Base-by-base conservation (phyloP, 176 grass and related monocot species). In the Lolium multiflorum region DNA sequence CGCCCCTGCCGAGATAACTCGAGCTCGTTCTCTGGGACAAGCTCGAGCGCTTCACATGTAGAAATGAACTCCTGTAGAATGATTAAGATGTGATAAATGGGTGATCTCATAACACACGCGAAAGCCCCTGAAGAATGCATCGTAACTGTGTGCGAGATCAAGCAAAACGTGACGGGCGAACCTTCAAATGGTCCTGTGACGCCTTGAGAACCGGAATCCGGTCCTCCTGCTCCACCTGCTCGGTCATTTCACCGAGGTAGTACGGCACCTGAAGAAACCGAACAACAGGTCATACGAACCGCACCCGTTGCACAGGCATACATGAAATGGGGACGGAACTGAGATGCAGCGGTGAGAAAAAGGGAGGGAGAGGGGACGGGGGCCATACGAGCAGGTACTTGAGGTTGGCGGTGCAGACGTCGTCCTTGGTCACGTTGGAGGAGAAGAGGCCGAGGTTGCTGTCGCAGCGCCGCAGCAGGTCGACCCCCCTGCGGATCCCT, bases 341-440 rank as follows among this genome's bases (percentile, higher is more conserved):
- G 6, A 44, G 67, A 56, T 31, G 37, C 44, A 15, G 20, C 2
- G 50, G 21, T 17, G 31, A 62, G 5, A 39, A 39, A 14, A 15
- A 64, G 60, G 69, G 14, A n/a, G 12, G 63, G 81, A 22, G 59
- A 3, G 11, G 1, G 20, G 1, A 2, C 1, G 68, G 24, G 9
- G 25, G 25, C 7, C 55, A 21, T 75, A 98, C 93, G 60, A 94
- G 88, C 1, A 94, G 88, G 88, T 91, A 99, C 72, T 99, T 99
- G 83, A 99, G 87, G 69, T 99, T 99, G 64, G 94, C 73, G 9
- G 97, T 96, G 97, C 84, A 96, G 89, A 99, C 89, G 28, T 96
- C 94, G 14, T 94, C 97, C 92, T 96, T 96, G 52, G 90, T 94
- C 88, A 96, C 97, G 80, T 99, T 99, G 47, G 85, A 82, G 63